Evolutionary conservation across 1,284 basidiomycete species (phyloP).

Genomic region (Taiwanofungus camphoratus): DNA sequence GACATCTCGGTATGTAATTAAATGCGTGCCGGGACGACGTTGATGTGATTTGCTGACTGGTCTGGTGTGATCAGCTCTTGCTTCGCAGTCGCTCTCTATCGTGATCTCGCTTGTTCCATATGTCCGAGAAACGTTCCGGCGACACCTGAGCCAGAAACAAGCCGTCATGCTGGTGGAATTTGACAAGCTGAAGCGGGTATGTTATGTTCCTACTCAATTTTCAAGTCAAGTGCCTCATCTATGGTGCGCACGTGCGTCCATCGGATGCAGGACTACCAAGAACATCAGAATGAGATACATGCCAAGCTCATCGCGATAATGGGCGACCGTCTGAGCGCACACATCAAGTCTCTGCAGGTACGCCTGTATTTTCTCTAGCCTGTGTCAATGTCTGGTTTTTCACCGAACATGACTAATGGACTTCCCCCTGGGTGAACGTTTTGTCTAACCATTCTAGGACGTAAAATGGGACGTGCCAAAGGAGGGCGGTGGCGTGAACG

Average conservation of each 20-base stretch:
- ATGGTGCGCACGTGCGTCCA: background rate
- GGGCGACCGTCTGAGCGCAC: constrained; percentile 88
- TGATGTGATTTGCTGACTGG: constrained; percentile 8
- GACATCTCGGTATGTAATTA: constrained; percentile 74
- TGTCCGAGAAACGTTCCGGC: constrained; percentile 88
- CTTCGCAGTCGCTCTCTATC: constrained; percentile 92
- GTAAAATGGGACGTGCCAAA: constrained; percentile 73
- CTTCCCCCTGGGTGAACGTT: background rate
- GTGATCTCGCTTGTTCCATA: constrained; percentile 96
- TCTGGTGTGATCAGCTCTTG: constrained; percentile 62
- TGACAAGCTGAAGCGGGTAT: constrained; percentile 91
- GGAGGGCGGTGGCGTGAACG: constrained; percentile 55
- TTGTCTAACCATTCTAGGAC: constrained; percentile 35
- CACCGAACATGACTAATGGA: background rate
- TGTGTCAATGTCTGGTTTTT: background rate
- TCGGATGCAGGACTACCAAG: constrained; percentile 81
- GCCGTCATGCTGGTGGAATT: constrained; percentile 97
- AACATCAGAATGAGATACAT: constrained; percentile 99
- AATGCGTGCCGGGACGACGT: constrained; percentile 9
- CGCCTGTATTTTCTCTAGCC: constrained; percentile 20
- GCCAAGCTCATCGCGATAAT: constrained; percentile 97
- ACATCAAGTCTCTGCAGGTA: constrained; percentile 77
- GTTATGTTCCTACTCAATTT: constrained; percentile 24
- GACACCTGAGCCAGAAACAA: constrained; percentile 90
- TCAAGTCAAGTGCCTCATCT: background rate